phyloP scores from a whole-genome alignment of 768 basidiomycete genomes.

The Crassisporium funariophilum region DNA sequence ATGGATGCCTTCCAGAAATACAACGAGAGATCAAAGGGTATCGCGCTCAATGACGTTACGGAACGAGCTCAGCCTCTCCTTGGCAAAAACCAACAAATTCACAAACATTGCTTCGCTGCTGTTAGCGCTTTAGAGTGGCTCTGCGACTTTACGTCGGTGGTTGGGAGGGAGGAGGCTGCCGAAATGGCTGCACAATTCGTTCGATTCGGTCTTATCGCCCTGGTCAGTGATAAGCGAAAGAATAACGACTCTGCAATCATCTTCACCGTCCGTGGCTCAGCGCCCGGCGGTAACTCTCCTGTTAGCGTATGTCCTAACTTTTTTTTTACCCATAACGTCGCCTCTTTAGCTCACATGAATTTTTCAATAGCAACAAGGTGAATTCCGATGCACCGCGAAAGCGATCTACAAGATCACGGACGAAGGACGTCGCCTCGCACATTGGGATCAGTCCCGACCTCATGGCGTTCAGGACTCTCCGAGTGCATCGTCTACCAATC shows the following conservation, averaged over 20 bases:
- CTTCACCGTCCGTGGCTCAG: constrained; percentile 85
- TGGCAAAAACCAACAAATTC: constrained; percentile 47
- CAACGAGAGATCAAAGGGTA: constrained; percentile 77
- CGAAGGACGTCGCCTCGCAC: constrained; percentile 82
- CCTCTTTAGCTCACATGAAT: constrained; percentile 14
- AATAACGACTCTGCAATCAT: constrained; percentile 92
- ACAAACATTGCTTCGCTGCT: constrained; percentile 83
- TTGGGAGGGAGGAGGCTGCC: constrained; percentile 93
- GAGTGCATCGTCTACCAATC: constrained; percentile 63
- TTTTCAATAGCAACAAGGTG: constrained; percentile 75
- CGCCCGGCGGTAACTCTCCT: constrained; percentile 73
- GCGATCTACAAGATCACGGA: constrained; percentile 95
- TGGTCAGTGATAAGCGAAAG: constrained; percentile 91
- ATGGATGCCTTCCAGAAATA: constrained; percentile 72
- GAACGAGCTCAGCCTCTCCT: constrained; percentile 63
- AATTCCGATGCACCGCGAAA: constrained; percentile 95
- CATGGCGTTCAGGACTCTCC: constrained; percentile 56
- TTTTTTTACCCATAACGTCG: constrained; percentile 10
- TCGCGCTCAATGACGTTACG: constrained; percentile 67
- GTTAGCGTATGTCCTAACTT: constrained; percentile 57
- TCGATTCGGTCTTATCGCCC: constrained; percentile 84
- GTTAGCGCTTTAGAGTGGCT: constrained; percentile 94
- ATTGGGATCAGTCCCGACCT: constrained; percentile 66
- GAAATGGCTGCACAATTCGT: constrained; percentile 99
- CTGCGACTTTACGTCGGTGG: constrained; percentile 94